Evolutionary conservation across 2,329 filamentous ascomycete species (phyloP), one percentile per base, ranked within the genome.

Genomic region (Ambrosiella beaveri): DNA sequence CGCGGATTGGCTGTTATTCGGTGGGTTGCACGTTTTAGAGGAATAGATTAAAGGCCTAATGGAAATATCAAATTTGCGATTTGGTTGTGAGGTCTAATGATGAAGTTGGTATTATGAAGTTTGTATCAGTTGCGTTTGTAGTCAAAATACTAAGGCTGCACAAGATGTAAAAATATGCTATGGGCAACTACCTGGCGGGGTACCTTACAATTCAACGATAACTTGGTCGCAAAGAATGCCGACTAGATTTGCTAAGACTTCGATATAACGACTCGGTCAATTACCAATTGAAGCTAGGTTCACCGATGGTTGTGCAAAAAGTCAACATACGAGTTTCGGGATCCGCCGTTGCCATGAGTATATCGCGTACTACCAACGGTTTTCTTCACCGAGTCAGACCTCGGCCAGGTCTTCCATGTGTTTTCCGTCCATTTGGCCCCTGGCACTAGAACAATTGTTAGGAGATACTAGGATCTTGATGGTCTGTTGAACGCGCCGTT

Each of bases 261-360:
- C 27, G 3, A 4, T 27, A 27, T 27, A 27, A 27, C 27, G 27
- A 27, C 27, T 27, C 27, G 27, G 27, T 3, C 27, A 27, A 27
- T 27, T 27, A 27, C 27, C 27, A 27, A 27, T 27, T 41, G n/a
- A 12, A 41, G 11, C 2, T 41, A 41, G 39, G n/a, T 12, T 51
- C 11, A 17, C 15, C 47, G 15, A 15, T 51, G 4, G 9, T 3
- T 17, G 7, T 51, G 9, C 6, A 51, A 51, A 11, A 51, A 51
- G n/a, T 52, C 50, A 52, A 52, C 11, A 36, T 35, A 13, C 12
- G 12, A 57, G 27, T 6, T 38, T 45, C 56, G 44, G 15, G 15
- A 51, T 40, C 39, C 36, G 3, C 49, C 7, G 56, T 57, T 57
- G 56, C 56, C 40, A 53, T 57, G 56, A 57, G 27, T 2, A n/a